Conservation (phyloP, 176 grass and related monocot species). For the Carex littledalei region DNA sequence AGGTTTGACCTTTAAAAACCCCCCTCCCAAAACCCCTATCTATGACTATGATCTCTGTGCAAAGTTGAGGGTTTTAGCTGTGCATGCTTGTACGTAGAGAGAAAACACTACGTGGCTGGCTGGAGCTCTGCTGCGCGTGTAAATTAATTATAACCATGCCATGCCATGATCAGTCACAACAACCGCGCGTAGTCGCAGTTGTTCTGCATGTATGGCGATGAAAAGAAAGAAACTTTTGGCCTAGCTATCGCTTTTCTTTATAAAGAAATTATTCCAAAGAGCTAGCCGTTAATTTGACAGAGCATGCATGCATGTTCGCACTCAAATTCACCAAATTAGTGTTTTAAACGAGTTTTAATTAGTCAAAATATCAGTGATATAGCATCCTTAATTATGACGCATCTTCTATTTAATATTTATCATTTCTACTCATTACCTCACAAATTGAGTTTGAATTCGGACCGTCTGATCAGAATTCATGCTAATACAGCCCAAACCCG, state of each 20-base stretch:
- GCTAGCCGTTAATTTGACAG: too few species aligned
- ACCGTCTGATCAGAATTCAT: too few species aligned
- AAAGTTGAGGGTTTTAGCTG: not conserved
- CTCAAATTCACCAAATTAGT: too few species aligned
- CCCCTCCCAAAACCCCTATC: not conserved
- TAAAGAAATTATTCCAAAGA: not conserved
- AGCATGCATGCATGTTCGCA: too few species aligned
- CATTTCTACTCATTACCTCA: too few species aligned
- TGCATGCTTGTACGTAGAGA: slow-evolving; percentile 12
- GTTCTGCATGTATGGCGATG: not conserved
- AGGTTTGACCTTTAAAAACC: slow-evolving; percentile 14
- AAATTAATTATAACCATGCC: not conserved
- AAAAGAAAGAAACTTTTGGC: slow-evolving; percentile 1
- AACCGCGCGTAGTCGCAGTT: not conserved
- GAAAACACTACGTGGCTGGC: slow-evolving; percentile 7
- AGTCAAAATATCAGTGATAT: too few species aligned
- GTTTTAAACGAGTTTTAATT: too few species aligned
- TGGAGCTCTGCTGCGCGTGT: not conserved
- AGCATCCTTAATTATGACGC: too few species aligned
- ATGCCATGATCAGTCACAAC: slow-evolving; percentile 14
- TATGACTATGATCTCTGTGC: not conserved
- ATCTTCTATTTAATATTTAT: too few species aligned
- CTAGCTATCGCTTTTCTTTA: not conserved
- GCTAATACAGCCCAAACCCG: too few species aligned
- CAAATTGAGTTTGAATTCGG: too few species aligned